phyloP scores from a whole-genome alignment of 345 rosid genomes.

The Syzygium aromaticum region DNA sequence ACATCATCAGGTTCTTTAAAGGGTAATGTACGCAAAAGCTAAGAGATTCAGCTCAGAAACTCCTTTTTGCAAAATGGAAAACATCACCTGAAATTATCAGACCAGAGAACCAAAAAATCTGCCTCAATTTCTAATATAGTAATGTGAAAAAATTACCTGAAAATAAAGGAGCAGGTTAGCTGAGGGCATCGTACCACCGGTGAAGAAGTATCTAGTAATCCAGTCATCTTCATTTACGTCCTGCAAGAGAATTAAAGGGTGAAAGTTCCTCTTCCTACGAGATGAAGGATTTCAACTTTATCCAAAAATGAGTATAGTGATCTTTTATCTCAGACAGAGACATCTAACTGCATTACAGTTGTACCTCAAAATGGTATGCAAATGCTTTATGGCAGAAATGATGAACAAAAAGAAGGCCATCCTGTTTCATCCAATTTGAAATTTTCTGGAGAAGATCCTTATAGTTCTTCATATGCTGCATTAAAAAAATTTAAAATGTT shows the following conservation, averaged over 20 bases:
- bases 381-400: conserved; percentile 82
- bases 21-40: not conserved
- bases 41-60: not conserved
- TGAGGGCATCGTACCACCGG: conserved; percentile 87
- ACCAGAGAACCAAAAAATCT: not conserved
- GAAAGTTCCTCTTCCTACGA: not conserved
- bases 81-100: not conserved
- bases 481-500: not conserved
- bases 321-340: not conserved
- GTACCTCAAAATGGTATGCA: conserved; percentile 86
- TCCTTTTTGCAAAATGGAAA: not conserved
- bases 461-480: conserved; percentile 87
- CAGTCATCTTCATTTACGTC: conserved; percentile 84
- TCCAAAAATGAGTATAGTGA: not conserved
- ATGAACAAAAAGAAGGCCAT: conserved; percentile 68
- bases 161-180: conserved; percentile 84
- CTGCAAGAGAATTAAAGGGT: conserved; percentile 11
- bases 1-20: not conserved
- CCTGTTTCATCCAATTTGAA: conserved; percentile 79
- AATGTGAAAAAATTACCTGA: conserved; percentile 33
- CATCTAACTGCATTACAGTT: not conserved
- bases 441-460: conserved; percentile 65
- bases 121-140: not conserved
- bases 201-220: conserved; percentile 83
- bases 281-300: not conserved